Conservation (phyloP, 352 stramenopile species). For the Pythium chondricola region DNA sequence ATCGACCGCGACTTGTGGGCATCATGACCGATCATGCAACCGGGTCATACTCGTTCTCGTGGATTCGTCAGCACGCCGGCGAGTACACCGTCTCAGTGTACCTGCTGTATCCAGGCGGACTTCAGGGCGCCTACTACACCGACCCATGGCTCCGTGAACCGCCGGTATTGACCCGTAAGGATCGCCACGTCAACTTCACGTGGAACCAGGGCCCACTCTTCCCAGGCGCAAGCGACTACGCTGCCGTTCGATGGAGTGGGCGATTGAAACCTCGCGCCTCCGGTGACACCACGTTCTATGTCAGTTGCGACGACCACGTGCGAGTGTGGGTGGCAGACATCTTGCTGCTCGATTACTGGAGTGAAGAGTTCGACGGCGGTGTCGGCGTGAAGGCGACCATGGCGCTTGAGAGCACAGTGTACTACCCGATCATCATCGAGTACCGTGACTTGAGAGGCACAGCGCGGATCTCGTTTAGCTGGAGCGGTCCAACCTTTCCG, state of each 20-base stretch:
- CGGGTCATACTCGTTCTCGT: slow-evolving; percentile 38
- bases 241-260: slow-evolving; percentile 60
- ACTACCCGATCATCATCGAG: slow-evolving; percentile 53
- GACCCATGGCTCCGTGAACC: slow-evolving; percentile 45
- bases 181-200: slow-evolving; percentile 69
- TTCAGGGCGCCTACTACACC: slow-evolving; percentile 60
- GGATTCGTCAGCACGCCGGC: slow-evolving; percentile 35
- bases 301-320: slow-evolving; percentile 42
- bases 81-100: slow-evolving; percentile 51
- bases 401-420: slow-evolving; percentile 26
- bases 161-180: slow-evolving; percentile 34
- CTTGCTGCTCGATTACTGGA: slow-evolving; percentile 62
- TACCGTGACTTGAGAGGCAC: slow-evolving; percentile 42
- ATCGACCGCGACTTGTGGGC: slow-evolving; percentile 19
- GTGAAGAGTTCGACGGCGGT: slow-evolving; percentile 22
- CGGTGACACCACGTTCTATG: slow-evolving; percentile 33
- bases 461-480: slow-evolving; percentile 39
- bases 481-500: slow-evolving; percentile 23
- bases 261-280: slow-evolving; percentile 44
- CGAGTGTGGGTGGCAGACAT: slow-evolving; percentile 60
- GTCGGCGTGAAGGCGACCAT: slow-evolving; percentile 22
- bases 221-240: slow-evolving; percentile 41
- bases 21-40: slow-evolving; percentile 22
- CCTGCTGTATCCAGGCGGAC: slow-evolving; percentile 45
- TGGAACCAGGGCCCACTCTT: slow-evolving; percentile 48